These are phyloP conservation scores for Kwoniella sp. DNA, from an alignment of 768 basidiomycete species.

Conservation along the genomic window DNA sequence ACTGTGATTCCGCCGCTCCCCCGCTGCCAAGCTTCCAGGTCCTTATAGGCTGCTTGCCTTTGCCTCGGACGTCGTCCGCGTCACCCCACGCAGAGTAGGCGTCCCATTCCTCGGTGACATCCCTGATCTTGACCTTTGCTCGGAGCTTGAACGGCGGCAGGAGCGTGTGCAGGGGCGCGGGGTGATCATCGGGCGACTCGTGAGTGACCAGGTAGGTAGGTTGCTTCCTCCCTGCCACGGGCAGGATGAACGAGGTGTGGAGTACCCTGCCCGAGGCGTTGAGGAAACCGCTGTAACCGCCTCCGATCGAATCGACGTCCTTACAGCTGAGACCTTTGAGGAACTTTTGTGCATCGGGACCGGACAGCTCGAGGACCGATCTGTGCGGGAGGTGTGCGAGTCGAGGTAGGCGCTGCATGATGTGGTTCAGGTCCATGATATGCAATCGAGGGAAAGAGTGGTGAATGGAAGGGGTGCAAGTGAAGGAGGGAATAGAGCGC, in stretches of 20 bases:
- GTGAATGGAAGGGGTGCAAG: too few species aligned
- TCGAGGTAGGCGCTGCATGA: not conserved
- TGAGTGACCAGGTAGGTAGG: conserved; percentile 59
- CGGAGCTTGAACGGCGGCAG: conserved; percentile 75
- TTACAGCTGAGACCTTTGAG: conserved; percentile 67
- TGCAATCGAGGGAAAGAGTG: too few species aligned
- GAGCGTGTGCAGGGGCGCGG: conserved; percentile 46
- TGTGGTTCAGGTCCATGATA: too few species aligned
- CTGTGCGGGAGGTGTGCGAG: conserved; percentile 63
- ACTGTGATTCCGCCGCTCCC: conserved; percentile 71
- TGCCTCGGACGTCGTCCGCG: conserved; percentile 27
- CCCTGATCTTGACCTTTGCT: conserved; percentile 77
- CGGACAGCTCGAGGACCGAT: conserved; percentile 68
- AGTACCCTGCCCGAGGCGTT: conserved; percentile 77
- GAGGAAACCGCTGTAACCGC: conserved; percentile 68
- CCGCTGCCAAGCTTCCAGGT: conserved; percentile 63
- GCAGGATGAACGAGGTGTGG: conserved; percentile 82
- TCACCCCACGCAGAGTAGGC: conserved; percentile 71
- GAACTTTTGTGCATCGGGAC: conserved; percentile 74
- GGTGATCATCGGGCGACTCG: conserved; percentile 31
- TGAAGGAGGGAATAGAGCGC: too few species aligned
- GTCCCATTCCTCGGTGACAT: conserved; percentile 71
- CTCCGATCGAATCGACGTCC: conserved; percentile 55
- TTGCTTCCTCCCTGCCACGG: conserved; percentile 45
- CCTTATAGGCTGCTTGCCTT: conserved; percentile 42